A percentile compares a stretch with the other conserved stretches of the same genome.
Conservation (phyloP, 495 filamentous ascomycete genomes). For the Sphaerosporella brunnea region DNA sequence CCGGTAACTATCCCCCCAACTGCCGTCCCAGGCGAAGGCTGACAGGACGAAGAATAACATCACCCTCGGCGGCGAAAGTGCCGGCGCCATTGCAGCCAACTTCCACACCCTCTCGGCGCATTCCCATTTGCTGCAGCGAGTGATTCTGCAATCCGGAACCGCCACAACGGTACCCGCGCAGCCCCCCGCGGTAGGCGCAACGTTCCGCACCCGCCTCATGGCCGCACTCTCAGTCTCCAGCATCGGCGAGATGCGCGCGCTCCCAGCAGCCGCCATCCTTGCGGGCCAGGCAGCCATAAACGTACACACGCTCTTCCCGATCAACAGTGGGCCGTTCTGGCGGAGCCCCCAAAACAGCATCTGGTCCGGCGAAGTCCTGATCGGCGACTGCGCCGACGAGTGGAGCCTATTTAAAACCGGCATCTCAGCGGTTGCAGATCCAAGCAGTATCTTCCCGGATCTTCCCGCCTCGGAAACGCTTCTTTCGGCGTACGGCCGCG, state of each 20-base stretch:
- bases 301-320: neutral
- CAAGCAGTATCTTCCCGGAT: neutral
- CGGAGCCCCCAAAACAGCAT: neutral
- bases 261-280: neutral
- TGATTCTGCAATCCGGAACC: slow-evolving; percentile 39
- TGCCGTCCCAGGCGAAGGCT: neutral
- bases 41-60: neutral
- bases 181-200: slow-evolving; percentile 17
- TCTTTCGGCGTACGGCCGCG: neutral
- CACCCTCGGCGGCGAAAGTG: slow-evolving; percentile 1
- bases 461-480: neutral
- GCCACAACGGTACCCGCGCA: slow-evolving; percentile 32
- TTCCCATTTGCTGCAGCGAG: neutral
- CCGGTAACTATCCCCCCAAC: slow-evolving; percentile 18
- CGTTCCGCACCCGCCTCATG: slow-evolving; percentile 30
- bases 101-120: neutral
- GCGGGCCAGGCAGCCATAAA: neutral
- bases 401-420: neutral
- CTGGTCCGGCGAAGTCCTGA: neutral
- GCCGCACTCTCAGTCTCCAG: slow-evolving; percentile 18
- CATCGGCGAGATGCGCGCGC: neutral
- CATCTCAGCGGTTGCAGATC: neutral
- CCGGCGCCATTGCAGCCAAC: neutral
- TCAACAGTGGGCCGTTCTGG: neutral
- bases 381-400: neutral